Base-by-base conservation (phyloP, 2,329 filamentous ascomycete species). In the Lecanicillium sp. region DNA sequence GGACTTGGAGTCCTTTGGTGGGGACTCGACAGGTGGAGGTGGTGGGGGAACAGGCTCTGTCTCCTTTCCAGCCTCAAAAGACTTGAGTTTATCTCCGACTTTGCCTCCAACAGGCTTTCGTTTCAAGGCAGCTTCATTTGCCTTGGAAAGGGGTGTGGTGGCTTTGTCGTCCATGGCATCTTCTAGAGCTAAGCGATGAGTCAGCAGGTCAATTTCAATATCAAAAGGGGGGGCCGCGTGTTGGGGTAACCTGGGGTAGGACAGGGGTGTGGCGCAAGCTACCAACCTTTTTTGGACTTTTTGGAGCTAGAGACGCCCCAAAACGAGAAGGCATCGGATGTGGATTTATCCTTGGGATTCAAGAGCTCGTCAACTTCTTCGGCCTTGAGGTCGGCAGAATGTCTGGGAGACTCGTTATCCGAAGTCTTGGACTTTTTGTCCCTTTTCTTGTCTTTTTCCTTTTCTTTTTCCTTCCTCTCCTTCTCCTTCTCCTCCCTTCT, bases 41-140 rank as follows among this genome's bases (percentile, higher is more conserved):
- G 61, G 56, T 35, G 57, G 55, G 38, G 58, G 51, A 33, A 57
- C 54, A 33, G 59, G 52, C 20, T 62, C 53, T 37, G 61, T 57
- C 45, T 68, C 60, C 37, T 62, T 55, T 37, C 55, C 47, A 36
- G 64, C 49, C 56, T 79, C 71, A 50, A 78, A 78, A 20, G 69
- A 67, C 55, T 68, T 75, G 44, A 77, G 64, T 49, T 63, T 70
- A 51, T 78, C 71, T 40, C 73, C 67, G 52, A 78, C 70, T 53
- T 71, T 76, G 44, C 65, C 65, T 43, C 63, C 60, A 31, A 66
- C 59, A 35, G 63, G 51, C 56, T 72, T 76, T 48, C 69, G 73
- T 42, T 68, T 72, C 58, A 64, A 60, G 45, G 51, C 45, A 35
- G 60, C 56, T 32, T 54, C 48, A 45, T 53, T 45, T 37, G 53